These are phyloP conservation scores for Fusarium citri DNA, from an alignment of 2,329 filamentous ascomycete species.

Conservation along the genomic window DNA sequence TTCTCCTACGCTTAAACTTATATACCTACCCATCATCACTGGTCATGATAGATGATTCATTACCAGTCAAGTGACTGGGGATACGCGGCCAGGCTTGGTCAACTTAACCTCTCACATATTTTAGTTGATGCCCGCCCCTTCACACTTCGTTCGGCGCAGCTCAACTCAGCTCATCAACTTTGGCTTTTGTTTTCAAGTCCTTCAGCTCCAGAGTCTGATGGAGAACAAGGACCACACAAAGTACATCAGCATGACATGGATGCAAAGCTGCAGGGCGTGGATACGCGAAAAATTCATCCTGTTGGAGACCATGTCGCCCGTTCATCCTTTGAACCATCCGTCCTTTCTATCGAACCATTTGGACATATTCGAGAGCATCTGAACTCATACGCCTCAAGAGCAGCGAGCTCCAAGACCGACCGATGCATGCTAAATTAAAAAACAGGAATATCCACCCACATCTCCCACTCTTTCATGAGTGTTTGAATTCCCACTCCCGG, in stretches of 20 bases:
- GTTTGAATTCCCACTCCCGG: slow-evolving; percentile 26
- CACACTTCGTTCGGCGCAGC: neutral
- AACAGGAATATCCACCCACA: slow-evolving; percentile 43
- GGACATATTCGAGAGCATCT: slow-evolving; percentile 40
- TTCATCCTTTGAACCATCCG: slow-evolving; percentile 43
- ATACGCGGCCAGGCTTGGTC: neutral
- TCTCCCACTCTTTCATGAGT: slow-evolving; percentile 35
- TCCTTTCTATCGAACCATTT: slow-evolving; percentile 41
- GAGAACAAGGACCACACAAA: neutral
- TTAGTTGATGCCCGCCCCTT: neutral
- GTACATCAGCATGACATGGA: neutral
- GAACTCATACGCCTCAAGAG: slow-evolving; percentile 35
- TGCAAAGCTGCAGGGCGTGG: slow-evolving; percentile 6
- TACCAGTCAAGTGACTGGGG: neutral
- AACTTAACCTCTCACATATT: neutral
- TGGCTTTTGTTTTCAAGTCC: neutral
- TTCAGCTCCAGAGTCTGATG: neutral
- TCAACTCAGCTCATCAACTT: neutral
- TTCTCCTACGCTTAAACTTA: neutral
- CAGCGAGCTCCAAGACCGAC: slow-evolving; percentile 37
- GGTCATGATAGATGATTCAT: neutral
- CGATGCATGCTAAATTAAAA: slow-evolving; percentile 48
- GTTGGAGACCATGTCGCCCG: slow-evolving; percentile 42
- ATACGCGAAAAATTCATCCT: slow-evolving; percentile 43
- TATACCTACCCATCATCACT: neutral